Evolutionary conservation across 768 basidiomycete genomes (phyloP), one percentile per base, ranked within the genome.

Genomic region (Suillus clintonianus): DNA sequence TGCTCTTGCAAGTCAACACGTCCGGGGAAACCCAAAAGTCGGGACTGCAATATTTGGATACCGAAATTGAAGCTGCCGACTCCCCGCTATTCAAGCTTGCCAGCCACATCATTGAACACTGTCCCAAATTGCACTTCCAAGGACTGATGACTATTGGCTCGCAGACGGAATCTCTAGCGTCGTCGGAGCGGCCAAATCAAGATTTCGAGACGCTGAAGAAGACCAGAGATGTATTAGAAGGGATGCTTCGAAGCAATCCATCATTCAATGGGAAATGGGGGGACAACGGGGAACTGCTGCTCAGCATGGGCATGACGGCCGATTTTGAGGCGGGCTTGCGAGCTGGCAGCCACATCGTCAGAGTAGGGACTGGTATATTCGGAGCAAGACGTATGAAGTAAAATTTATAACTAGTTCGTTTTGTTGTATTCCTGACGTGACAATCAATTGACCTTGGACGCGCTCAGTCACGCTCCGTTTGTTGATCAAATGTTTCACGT

Each of bases 91-190:
- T 82, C 48, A 79, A 82, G 50, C 84, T 98, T 24, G 95, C 92
- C 4, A 78, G 74, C 60, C 85, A 92, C 69, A 81, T 99, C 73
- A 67, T 97, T 53, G 71, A 75, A 1, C 76, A 81, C 36, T 99
- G 97, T 75, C 91, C 93, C 1, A 81, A 79, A 19, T 83, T 99
- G 36, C 84, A 81, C 24, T 79, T 99, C 5, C 86, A 88, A 58
- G 97, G 97, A 5, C 78, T 99, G 55, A 99, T 99, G 97, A 98
- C 97, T 1, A 99, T 99, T 68, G 97, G 97, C 1, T 86, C 94
- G 19, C 82, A 92, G 59, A 83, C 87, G 42, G 83, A 87, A 65
- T 95, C 94, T 3, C 81, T 91, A 36, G 60, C 67, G 30, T 77
- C 74, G 1, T 61, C 66, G 0, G 79, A 74, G 42, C 77, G 79